A percentile compares a stretch with the other conserved stretches of the same genome.
Evolutionary conservation across 345 rosid species (phyloP).

Genomic region (Nephelium lappaceum): DNA sequence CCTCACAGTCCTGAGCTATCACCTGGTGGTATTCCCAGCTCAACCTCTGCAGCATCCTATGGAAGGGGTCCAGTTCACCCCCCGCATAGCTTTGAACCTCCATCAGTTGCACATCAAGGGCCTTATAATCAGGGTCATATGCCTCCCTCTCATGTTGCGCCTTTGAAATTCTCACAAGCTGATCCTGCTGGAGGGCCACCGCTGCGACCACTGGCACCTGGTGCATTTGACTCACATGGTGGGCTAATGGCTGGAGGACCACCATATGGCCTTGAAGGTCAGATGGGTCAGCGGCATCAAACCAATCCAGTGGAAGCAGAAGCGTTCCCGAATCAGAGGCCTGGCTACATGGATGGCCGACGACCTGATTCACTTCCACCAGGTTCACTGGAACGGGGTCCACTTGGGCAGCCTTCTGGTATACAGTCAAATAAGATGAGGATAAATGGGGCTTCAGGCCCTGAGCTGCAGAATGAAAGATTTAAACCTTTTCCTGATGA

Average conservation of each 20-base stretch:
- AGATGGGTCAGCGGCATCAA: slow-evolving; percentile 23
- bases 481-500: slow-evolving; percentile 42
- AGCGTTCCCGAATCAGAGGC: slow-evolving; percentile 32
- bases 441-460: slow-evolving; percentile 40
- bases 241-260: slow-evolving; percentile 21
- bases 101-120: slow-evolving; percentile 29
- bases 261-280: slow-evolving; percentile 32
- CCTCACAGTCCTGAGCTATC: slow-evolving; percentile 37
- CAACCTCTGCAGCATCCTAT: slow-evolving; percentile 31
- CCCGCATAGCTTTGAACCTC: slow-evolving; percentile 16
- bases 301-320: slow-evolving; percentile 32
- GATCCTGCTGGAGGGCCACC: slow-evolving; percentile 27
- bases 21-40: slow-evolving; percentile 34
- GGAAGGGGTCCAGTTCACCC: slow-evolving; percentile 42
- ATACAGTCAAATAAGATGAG: slow-evolving; percentile 29
- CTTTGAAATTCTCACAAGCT: slow-evolving; percentile 28
- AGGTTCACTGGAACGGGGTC: slow-evolving; percentile 23
- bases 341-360: slow-evolving; percentile 38
- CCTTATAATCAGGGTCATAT: slow-evolving; percentile 33
- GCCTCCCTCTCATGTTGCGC: slow-evolving; percentile 17
- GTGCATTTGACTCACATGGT: slow-evolving; percentile 30
- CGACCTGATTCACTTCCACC: slow-evolving; percentile 30
- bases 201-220: slow-evolving; percentile 12
- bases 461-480: slow-evolving; percentile 36
- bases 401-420: slow-evolving; percentile 33